phyloP scores from a whole-genome alignment of 768 basidiomycete genomes.

The Pleurotus platypus region DNA sequence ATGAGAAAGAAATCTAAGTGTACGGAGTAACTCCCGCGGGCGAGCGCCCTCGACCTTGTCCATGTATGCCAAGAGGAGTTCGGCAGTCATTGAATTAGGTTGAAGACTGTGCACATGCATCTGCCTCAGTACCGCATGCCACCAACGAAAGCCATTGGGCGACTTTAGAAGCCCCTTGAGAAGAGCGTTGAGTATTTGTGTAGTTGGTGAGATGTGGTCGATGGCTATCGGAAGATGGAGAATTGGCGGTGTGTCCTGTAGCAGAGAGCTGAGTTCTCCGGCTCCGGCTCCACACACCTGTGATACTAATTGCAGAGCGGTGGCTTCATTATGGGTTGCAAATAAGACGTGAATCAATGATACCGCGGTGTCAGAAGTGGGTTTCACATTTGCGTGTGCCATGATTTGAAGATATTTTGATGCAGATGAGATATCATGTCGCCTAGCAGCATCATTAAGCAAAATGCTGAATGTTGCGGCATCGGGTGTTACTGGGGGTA shows the following conservation, averaged over 20 bases:
- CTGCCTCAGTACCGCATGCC: conserved; percentile 43
- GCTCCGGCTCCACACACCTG: conserved; percentile 35
- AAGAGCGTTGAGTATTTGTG: conserved; percentile 59
- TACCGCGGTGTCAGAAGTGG: conserved; percentile 43
- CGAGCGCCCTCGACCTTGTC: conserved; percentile 35
- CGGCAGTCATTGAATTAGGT: conserved; percentile 52
- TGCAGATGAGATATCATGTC: conserved; percentile 40
- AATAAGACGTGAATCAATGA: conserved; percentile 60
- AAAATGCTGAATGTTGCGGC: conserved; percentile 60
- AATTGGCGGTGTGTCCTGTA: conserved; percentile 14
- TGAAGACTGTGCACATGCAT: conserved; percentile 51
- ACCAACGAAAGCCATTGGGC: conserved; percentile 42
- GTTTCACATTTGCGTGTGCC: conserved; percentile 33
- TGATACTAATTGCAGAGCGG: conserved; percentile 51
- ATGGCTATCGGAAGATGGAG: conserved; percentile 25
- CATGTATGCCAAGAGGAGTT: conserved; percentile 53
- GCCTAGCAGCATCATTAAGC: conserved; percentile 49
- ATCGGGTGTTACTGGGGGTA: conserved; percentile 36
- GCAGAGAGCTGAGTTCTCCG: conserved; percentile 23
- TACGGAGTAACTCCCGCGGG: conserved; percentile 42
- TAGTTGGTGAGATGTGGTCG: conserved; percentile 30
- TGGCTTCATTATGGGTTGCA: conserved; percentile 36
- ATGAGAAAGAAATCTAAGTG: conserved; percentile 45
- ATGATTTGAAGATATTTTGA: conserved; percentile 46
- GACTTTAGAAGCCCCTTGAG: conserved; percentile 45